Conservation (phyloP, 768 basidiomycete genomes). For the Roridomyces roridus region DNA sequence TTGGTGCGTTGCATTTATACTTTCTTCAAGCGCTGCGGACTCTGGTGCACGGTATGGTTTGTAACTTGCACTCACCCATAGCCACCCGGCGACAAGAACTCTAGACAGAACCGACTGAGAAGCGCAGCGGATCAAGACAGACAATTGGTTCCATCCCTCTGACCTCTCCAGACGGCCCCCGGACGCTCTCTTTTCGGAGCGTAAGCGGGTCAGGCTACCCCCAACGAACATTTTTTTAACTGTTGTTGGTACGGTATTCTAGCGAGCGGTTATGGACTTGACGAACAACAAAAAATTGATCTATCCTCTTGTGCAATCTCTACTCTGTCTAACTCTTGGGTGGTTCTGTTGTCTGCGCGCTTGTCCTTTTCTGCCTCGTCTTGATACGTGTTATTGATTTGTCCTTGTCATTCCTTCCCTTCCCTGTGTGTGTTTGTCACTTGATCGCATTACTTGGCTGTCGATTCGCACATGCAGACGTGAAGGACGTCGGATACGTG, state of each 20-base stretch:
- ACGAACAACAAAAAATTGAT: conserved; percentile 43
- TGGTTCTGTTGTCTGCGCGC: conserved; percentile 45
- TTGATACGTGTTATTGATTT: conserved; percentile 53
- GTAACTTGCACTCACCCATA: conserved; percentile 14
- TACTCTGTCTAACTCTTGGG: conserved; percentile 50
- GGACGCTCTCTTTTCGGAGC: conserved; percentile 41
- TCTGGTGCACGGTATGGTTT: conserved; percentile 29
- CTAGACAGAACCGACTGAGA: conserved; percentile 42
- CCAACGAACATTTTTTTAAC: conserved; percentile 50
- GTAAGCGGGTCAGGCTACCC: conserved; percentile 39
- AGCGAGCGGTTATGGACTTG: conserved; percentile 58
- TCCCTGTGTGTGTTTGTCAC: conserved; percentile 42
- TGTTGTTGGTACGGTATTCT: conserved; percentile 48
- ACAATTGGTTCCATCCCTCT: conserved; percentile 47
- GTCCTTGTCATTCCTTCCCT: conserved; percentile 44
- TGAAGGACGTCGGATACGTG: conserved; percentile 98
- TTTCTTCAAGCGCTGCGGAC: conserved; percentile 52
- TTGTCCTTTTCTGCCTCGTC: conserved; percentile 47
- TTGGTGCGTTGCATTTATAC: conserved; percentile 85
- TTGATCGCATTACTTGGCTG: conserved; percentile 32
- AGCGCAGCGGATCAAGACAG: conserved; percentile 36
- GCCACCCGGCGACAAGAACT: conserved; percentile 14
- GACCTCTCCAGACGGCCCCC: conserved; percentile 43
- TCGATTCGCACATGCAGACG: conserved; percentile 62
- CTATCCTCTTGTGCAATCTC: conserved; percentile 48